Evolutionary conservation across 306 rosid species (phyloP), one percentile per base, ranked within the genome.

Genomic region (Geum urbanum): DNA sequence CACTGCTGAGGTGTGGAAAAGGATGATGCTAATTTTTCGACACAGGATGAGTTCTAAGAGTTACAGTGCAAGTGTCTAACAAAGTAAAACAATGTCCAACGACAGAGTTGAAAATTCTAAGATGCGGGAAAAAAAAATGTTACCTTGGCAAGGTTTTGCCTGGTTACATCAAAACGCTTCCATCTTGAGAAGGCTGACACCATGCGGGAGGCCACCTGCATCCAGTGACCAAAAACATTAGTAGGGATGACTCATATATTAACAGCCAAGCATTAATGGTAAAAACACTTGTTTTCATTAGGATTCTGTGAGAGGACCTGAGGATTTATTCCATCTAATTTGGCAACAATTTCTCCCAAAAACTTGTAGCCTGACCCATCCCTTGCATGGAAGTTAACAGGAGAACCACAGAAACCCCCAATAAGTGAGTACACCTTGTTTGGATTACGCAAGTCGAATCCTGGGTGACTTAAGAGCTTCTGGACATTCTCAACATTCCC

Each of bases 101-200:
- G 10, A 22, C 10, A 44, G 32, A 27, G 32, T 27, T 27, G 32
- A 27, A 27, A 27, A 27, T 1, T 1, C 32, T 27, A 27, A 27
- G 32, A 27, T 27, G 32, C 32, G 32, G 32, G 32, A 27, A 5
- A 58, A 19, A 52, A 22, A 39, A 5, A 35, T 24, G 54, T 67
- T 83, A 91, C 99, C 92, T 87, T 91, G n/a, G 97, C 92, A 69
- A 80, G 92, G 7, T 77, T 89, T 81, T 95, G 99, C 59, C 99
- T 82, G 74, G 78, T 65, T 79, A 80, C 92, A 40, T 95, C 99
- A n/a, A 83, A 87, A 5, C 97, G 97, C 81, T 43, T 91, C 92
- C 96, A 95, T 78, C 97, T 86, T 58, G 99, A 91, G 83, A 95
- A 95, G 79, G 95, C 95, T 5, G 99, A 89, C 47, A 95, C 97